Evolutionary conservation across 2,329 filamentous ascomycete species (phyloP), one percentile per base, ranked within the genome.

Genomic region (Aspergillus piperis): DNA sequence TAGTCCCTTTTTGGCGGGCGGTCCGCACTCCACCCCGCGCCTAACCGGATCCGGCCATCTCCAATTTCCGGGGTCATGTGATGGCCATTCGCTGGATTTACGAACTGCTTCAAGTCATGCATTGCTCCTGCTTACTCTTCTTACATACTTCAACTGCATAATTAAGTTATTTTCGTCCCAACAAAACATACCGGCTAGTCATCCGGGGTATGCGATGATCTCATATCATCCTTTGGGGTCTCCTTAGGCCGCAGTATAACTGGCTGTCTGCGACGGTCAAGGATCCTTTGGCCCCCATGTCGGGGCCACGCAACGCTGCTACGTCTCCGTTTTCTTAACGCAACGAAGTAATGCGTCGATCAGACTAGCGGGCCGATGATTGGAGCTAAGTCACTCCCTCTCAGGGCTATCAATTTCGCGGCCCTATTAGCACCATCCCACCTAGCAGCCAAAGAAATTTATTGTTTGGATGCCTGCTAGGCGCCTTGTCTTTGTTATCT

Each of bases 301-400:
- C 32, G 32, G 48, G 55, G 32, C 44, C 55, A 57, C 42, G 55
- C 55, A 57, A 57, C 38, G 47, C 55, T 38, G 32, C 55, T 15
- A 42, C 41, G 53, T 55, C 25, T 55, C 36, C 32, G 25, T 13
- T 36, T 36, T 39, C 51, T 36, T 17, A 15, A n/a, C 36, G 5
- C 51, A 5, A 15, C 36, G n/a, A 53, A 27, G 25, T 42, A 44
- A 32, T 44, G 39, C 39, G 39, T 55, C 39, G 53, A 55, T 55
- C 53, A 23, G 53, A 21, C 53, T 32, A 55, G 17, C 53, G 25
- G 39, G n/a, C 47, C 47, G 47, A 17, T 32, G 47, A 50, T 50
- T 55, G 53, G 53, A 54, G 53, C 39, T 32, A 30, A n/a, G n/a
- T n/a, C 19, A 15, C 36, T 36, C 32, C 6, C 15, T 41, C 36